Base-by-base conservation (phyloP, 805 yeast genomes). In the Babjeviella inositovora region DNA sequence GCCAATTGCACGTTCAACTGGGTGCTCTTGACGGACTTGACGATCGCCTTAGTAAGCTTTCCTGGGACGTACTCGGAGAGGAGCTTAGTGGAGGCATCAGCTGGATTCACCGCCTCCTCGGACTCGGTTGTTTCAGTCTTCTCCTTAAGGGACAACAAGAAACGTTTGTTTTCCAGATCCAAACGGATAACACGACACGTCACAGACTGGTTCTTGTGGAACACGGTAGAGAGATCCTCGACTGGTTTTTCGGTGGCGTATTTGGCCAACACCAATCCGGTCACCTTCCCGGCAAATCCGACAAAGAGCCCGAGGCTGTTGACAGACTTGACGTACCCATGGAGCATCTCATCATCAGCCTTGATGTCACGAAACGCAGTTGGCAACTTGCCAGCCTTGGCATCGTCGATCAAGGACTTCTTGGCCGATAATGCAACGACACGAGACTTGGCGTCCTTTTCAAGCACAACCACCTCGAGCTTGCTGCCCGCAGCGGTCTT, bases 221-320 rank as follows among this genome's bases (percentile, higher is more conserved):
- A 85, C 13, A 55, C 52, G 18, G 60, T 53, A 12, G 56, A 48
- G 23, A 76, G 53, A 32, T 70, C 74, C 7, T 60, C 68, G 18
- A 50, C 53, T 19, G 54, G 59, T 23, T 60, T 57, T 16, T 62
- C 64, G 5, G 70, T 56, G 12, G 77, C 77, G 35, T 73, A 70
- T 39, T 73, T 70, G 26, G 85, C 77, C 30, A 80, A 62, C 4
- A 82, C 76, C 32, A 87, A 59, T 24, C 96, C 97, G 15, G 81
- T 79, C 32, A 87, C 63, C 25, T 63, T 66, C 32, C 77, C 75
- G 27, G 73, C 81, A 47, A 87, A 87, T 0, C 74, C 65, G 28
- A 87, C 76, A 42, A 87, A 87, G 8, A 82, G 55, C 32, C 97
- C 97, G 41, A 62, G 61, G 21, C 60, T 62, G n/a, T 92, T 79